Evolutionary conservation across 1,284 basidiomycete species (phyloP), one percentile per base, ranked within the genome.

Genomic region (Trichosporon faecale): DNA sequence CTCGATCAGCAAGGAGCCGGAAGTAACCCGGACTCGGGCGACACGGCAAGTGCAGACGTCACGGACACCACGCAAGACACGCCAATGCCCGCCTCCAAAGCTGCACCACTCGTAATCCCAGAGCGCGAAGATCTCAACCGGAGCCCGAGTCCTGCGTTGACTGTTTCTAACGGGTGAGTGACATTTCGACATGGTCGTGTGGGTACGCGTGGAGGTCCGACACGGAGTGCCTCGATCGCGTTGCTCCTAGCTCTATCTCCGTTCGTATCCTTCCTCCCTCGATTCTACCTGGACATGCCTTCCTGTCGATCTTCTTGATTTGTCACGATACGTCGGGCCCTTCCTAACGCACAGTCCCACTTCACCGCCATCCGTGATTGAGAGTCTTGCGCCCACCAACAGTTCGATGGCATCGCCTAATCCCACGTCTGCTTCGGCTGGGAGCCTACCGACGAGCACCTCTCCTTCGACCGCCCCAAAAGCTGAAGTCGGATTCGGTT

Each of bases 401-500:
- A 70, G 70, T 52, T 46, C 71, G 4, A 29, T 74, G 52, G 64
- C 68, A 18, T 70, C 71, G 3, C 71, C 69, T 7, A 67, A 65
- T 40, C 70, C 68, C 52, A 70, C 71, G 0, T 72, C 69, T 9
- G 64, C 60, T 33, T 74, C 73, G 7, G 68, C 64, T 0, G 67
- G 68, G 3, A 74, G 71, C 25, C 64, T 70, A 5, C 65, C 70
- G 64, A 35, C 64, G 23, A 23, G 49, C 64, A 31, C 66, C 31
- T 31, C 46, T 18, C 37, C 65, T 4, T 35, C 37, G 9, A 46
- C 61, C 11, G 61, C 64, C 2, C 74, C 76, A 16, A 73, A 75
- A 4, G 81, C 81, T 2, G 76, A 79, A 46, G 40, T 78, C 23
- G 81, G 81, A 14, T 68, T 81, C 4, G 78, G 79, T 3, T 69